Evolutionary conservation across 164 flowering plant genomes (phyloP).

Genomic region (Umbilicus rupestris): DNA sequence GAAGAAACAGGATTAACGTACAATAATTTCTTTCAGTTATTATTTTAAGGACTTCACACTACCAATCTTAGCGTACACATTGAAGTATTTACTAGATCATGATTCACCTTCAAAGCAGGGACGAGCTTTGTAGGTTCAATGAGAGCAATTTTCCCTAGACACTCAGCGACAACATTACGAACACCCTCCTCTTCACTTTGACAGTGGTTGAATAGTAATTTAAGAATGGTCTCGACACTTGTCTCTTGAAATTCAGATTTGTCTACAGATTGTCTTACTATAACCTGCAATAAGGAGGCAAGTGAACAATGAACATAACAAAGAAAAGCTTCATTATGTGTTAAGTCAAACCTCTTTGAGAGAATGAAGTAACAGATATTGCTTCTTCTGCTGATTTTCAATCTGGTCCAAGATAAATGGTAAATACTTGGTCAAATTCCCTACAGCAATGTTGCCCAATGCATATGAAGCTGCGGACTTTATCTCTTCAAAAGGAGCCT

Average conservation of each 20-base stretch:
- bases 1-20: background rate
- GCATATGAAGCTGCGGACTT: constrained; percentile 99
- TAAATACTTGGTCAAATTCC: constrained; percentile 81
- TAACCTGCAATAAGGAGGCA: constrained; percentile 49
- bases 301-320: background rate
- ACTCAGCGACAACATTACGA: constrained; percentile 97
- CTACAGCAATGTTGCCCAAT: constrained; percentile 96
- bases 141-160: constrained; percentile 96
- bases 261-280: constrained; percentile 92
- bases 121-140: constrained; percentile 89
- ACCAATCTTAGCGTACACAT: background rate
- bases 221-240: constrained; percentile 87
- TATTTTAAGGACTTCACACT: background rate
- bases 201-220: constrained; percentile 86
- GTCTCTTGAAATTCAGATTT: constrained; percentile 85
- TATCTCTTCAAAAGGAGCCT: constrained; percentile 96
- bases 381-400: constrained; percentile 98
- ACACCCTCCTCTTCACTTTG: constrained; percentile 99
- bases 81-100: background rate
- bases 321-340: background rate
- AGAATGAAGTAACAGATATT: constrained; percentile 92
- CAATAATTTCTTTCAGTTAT: no score
- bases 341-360: constrained; percentile 69
- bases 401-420: constrained; percentile 97
- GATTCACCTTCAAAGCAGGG: constrained; percentile 89